Evolutionary conservation across 257 asterid genomes (phyloP).

Genomic region (Solanum peruvianum): DNA sequence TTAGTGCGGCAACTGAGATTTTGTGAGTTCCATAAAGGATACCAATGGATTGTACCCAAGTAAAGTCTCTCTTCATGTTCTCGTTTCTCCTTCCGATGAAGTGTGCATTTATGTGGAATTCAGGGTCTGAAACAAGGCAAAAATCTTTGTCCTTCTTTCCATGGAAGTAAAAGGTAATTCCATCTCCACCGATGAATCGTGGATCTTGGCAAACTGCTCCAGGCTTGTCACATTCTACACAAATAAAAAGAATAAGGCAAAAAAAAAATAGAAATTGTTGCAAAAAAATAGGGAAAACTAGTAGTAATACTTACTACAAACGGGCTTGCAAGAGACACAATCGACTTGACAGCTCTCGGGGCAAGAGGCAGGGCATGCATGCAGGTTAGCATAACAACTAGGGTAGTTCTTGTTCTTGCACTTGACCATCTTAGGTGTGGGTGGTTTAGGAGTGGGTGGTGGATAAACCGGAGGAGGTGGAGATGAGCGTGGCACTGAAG

Average conservation of each 20-base stretch:
- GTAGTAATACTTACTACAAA: not conserved
- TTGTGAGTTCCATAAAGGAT: not conserved
- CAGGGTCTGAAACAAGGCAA: not conserved
- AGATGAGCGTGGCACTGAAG: not conserved
- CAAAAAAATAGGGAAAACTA: not conserved
- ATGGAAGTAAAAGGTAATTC: not conserved
- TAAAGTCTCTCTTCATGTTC: not conserved
- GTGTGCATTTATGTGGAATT: not conserved
- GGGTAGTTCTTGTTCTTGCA: not conserved
- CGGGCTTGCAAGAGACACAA: not conserved
- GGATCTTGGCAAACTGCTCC: slow-evolving; percentile 3
- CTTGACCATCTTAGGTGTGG: not conserved
- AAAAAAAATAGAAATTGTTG: not conserved
- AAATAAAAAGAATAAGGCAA: not conserved
- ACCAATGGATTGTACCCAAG: not conserved
- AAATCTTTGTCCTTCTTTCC: not conserved
- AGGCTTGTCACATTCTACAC: not conserved
- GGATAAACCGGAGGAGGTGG: not conserved
- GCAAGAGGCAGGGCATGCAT: not conserved
- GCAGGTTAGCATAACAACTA: not conserved
- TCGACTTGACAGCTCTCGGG: not conserved
- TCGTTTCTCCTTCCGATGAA: not conserved
- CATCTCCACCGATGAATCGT: not conserved
- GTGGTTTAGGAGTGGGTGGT: not conserved
- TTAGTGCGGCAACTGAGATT: not conserved